phyloP scores from a whole-genome alignment of 495 filamentous ascomycete species.

The Hypoxylon crocopeplum region DNA sequence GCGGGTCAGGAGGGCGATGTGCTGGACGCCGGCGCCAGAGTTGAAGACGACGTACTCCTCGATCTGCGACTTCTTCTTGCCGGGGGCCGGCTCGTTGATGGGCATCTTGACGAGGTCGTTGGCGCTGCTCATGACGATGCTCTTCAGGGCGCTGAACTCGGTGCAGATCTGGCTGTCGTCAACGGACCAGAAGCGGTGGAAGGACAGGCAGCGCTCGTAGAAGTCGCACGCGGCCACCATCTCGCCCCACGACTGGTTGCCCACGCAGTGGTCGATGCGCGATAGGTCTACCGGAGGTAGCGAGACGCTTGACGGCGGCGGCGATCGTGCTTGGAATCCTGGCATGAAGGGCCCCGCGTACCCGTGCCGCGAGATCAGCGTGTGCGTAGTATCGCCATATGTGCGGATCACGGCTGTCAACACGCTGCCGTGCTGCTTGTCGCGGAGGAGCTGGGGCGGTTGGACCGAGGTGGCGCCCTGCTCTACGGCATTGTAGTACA shows the following conservation, averaged over 20 bases:
- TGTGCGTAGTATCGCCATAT: slow-evolving; percentile 93
- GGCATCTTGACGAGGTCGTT: slow-evolving; percentile 87
- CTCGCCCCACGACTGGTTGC: slow-evolving; percentile 89
- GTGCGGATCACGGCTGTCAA: slow-evolving; percentile 78
- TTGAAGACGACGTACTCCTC: slow-evolving; percentile 93
- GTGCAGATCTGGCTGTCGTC: slow-evolving; percentile 88
- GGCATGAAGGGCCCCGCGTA: slow-evolving; percentile 82
- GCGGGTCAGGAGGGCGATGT: slow-evolving; percentile 81
- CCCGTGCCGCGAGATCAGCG: slow-evolving; percentile 69
- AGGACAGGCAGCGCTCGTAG: slow-evolving; percentile 87
- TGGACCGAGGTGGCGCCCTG: slow-evolving; percentile 71
- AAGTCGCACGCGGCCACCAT: slow-evolving; percentile 86
- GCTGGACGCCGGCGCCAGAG: slow-evolving; percentile 84
- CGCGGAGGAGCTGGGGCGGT: slow-evolving; percentile 56
- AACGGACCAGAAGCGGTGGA: slow-evolving; percentile 94
- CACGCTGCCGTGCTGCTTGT: slow-evolving; percentile 64
- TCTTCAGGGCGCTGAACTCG: slow-evolving; percentile 84
- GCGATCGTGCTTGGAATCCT: slow-evolving; percentile 66
- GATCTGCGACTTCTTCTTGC: slow-evolving; percentile 87
- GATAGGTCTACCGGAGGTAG: slow-evolving; percentile 70
- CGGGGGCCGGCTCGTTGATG: slow-evolving; percentile 92
- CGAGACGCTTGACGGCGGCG: slow-evolving; percentile 34
- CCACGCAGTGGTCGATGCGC: slow-evolving; percentile 90
- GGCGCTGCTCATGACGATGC: slow-evolving; percentile 86
- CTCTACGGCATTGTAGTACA: slow-evolving; percentile 71